A percentile compares a stretch with the other conserved stretches of the same genome.
phyloP scores from a whole-genome alignment of 805 yeast genomes.

The Candida cerambycidarum region DNA sequence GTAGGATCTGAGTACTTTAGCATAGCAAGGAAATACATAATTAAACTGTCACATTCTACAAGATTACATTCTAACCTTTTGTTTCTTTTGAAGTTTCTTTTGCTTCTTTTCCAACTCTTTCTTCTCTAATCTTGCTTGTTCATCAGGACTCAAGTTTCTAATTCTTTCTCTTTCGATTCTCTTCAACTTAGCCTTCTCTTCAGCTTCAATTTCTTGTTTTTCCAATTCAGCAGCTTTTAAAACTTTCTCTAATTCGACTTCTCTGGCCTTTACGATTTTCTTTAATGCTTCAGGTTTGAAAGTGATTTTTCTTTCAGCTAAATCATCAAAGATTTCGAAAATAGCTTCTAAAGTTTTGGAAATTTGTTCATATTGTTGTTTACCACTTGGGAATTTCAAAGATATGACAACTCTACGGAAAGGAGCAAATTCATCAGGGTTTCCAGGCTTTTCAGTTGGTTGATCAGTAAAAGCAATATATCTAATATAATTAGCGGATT shows the following conservation, averaged over 20 bases:
- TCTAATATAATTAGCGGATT: constrained; percentile 47
- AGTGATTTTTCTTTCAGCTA: constrained; percentile 47
- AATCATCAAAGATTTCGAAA: constrained; percentile 58
- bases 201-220: constrained; percentile 67
- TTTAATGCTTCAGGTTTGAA: constrained; percentile 75
- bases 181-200: constrained; percentile 67
- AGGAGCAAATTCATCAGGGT: constrained; percentile 55
- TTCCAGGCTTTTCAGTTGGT: constrained; percentile 67
- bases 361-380: constrained; percentile 50
- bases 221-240: constrained; percentile 64
- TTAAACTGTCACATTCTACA: neutral
- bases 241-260: constrained; percentile 66
- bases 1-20: too few species aligned
- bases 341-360: constrained; percentile 53
- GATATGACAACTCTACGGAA: constrained; percentile 56
- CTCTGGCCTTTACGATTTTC: constrained; percentile 78
- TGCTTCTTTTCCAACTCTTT: constrained; percentile 80
- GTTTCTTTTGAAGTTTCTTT: constrained; percentile 67
- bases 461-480: constrained; percentile 83
- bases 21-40: too few species aligned
- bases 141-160: constrained; percentile 65
- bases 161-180: constrained; percentile 61
- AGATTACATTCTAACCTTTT: constrained; percentile 42
- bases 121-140: constrained; percentile 74
- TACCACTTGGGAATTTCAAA: constrained; percentile 49